A percentile compares a stretch with the other conserved stretches of the same genome.
Conservation (phyloP, 805 yeast species). For the Barnettozyma pratensis region DNA sequence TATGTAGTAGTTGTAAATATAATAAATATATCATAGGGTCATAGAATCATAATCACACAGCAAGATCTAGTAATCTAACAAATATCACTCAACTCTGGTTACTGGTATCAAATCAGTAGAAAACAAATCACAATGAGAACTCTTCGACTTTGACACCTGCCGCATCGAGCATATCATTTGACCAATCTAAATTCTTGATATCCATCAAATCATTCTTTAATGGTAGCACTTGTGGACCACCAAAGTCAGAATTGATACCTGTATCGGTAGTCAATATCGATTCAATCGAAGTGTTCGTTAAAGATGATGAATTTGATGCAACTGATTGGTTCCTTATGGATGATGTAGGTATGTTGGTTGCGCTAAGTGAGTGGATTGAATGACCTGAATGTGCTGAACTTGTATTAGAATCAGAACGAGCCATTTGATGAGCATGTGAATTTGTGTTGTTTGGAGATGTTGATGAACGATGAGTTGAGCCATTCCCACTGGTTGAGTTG, state of each 20-base stretch:
- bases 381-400: neutral
- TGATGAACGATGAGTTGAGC: neutral
- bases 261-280: conserved; percentile 2
- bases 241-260: too few species aligned
- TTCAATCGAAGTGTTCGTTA: conserved; percentile 5
- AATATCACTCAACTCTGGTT: too few species aligned
- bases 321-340: conserved; percentile 4
- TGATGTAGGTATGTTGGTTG: neutral
- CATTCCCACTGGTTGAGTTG: neutral
- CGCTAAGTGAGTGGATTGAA: neutral
- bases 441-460: neutral
- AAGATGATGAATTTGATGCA: conserved; percentile 1
- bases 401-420: neutral
- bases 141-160: conserved; percentile 7
- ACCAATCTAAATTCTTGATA: conserved; percentile 6
- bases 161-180: conserved; percentile 6
- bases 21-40: neutral
- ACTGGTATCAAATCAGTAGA: neutral
- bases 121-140: conserved; percentile 1
- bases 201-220: conserved; percentile 5
- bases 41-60: neutral
- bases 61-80: too few species aligned
- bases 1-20: neutral
- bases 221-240: neutral
- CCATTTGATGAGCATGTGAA: neutral